Percentiles rank a stretch among this genome's conserved stretches.
Conservation (phyloP, 371 early-diverging fungal genomes). For the Syncephalastrum racemosum region DNA sequence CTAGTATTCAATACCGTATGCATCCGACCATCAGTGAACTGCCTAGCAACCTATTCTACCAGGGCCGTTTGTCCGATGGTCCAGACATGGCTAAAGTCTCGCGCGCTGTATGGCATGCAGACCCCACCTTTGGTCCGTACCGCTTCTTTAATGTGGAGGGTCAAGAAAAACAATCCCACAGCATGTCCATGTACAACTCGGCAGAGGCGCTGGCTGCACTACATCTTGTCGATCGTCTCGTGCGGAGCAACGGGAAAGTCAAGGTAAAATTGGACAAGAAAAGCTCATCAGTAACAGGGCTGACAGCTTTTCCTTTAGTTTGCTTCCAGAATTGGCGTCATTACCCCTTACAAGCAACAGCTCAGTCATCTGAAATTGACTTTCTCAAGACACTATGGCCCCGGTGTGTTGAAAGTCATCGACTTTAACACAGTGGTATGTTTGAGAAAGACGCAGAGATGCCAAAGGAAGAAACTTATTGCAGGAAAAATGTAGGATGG, state of each 20-base stretch:
- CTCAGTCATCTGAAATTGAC: slow-evolving; percentile 64
- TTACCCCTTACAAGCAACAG: slow-evolving; percentile 94
- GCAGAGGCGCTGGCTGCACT: slow-evolving; percentile 80
- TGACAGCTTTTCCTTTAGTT: slow-evolving; percentile 45
- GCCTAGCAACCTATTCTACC: slow-evolving; percentile 84
- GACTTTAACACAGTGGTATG: slow-evolving; percentile 90
- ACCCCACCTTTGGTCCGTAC: slow-evolving; percentile 72
- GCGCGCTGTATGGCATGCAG: slow-evolving; percentile 76
- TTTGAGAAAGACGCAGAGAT: not conserved
- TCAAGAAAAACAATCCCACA: slow-evolving; percentile 63
- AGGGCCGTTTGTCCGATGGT: slow-evolving; percentile 75
- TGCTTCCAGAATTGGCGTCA: slow-evolving; percentile 79
- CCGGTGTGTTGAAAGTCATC: slow-evolving; percentile 64
- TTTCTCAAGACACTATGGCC: slow-evolving; percentile 68
- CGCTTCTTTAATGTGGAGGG: slow-evolving; percentile 81
- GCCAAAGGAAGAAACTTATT: not conserved
- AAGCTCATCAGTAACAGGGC: not conserved
- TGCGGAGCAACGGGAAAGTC: slow-evolving; percentile 32
- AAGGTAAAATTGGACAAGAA: slow-evolving; percentile 40
- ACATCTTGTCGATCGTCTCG: slow-evolving; percentile 55
- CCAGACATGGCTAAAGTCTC: slow-evolving; percentile 65
- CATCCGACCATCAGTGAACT: slow-evolving; percentile 90
- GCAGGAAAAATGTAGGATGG: slow-evolving; percentile 67
- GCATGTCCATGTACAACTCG: slow-evolving; percentile 79
- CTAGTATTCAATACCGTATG: slow-evolving; percentile 96